Conservation (phyloP, 2,329 filamentous ascomycete species). For the Colletotrichum acutatum region DNA sequence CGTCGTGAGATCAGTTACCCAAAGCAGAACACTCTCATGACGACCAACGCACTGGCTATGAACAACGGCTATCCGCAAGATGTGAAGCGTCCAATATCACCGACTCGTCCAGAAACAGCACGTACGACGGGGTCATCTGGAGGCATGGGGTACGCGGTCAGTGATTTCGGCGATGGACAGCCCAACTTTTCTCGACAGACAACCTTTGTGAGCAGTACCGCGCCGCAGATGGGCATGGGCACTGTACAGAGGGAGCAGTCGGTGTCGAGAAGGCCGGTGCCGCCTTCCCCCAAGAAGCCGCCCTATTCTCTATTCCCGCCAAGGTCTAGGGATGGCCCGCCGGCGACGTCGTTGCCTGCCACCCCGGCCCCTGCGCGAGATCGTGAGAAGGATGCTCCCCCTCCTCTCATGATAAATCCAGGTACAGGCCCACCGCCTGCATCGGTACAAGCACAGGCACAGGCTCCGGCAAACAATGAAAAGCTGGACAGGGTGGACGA, state of each 20-base stretch:
- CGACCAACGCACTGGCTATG: slow-evolving; percentile 22
- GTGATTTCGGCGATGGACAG: slow-evolving; percentile 19
- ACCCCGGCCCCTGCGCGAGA: slow-evolving; percentile 11
- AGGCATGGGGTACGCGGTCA: slow-evolving; percentile 19
- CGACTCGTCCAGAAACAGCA: slow-evolving; percentile 34
- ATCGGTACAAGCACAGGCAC: neutral
- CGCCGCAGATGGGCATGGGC: slow-evolving; percentile 5
- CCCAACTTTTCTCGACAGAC: slow-evolving; percentile 27
- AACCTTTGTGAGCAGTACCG: slow-evolving; percentile 15
- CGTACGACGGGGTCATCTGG: slow-evolving; percentile 11
- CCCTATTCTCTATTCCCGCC: slow-evolving; percentile 26
- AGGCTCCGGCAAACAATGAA: neutral
- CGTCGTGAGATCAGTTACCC: slow-evolving; percentile 39
- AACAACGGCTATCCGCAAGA: slow-evolving; percentile 39
- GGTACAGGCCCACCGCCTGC: neutral
- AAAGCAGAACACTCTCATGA: slow-evolving; percentile 36
- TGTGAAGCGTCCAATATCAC: slow-evolving; percentile 37
- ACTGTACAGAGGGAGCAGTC: slow-evolving; percentile 7
- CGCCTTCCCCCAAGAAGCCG: slow-evolving; percentile 28
- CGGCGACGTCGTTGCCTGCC: neutral
- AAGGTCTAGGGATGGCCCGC: slow-evolving; percentile 12
- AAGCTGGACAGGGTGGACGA: slow-evolving; percentile 26
- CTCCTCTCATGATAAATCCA: neutral
- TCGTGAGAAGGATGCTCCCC: neutral
- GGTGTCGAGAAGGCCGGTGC: slow-evolving; percentile 15